phyloP scores from a whole-genome alignment of 805 yeast species.

The Jamesozyma rosinii region DNA sequence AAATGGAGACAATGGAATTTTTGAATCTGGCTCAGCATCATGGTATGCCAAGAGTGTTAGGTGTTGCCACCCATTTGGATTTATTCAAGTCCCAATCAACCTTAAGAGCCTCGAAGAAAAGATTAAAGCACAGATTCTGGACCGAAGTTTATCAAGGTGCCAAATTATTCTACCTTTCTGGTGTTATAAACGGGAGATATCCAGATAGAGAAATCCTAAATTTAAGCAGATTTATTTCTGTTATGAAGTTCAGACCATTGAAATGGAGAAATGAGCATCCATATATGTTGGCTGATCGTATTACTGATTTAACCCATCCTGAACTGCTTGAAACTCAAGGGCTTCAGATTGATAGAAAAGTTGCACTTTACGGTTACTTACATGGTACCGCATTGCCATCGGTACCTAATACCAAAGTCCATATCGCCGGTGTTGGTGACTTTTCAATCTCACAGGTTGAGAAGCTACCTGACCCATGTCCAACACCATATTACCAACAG shows the following conservation, averaged over 20 bases:
- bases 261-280: conserved; percentile 99
- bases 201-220: conserved; percentile 95
- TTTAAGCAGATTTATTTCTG: conserved; percentile 83
- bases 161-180: conserved; percentile 83
- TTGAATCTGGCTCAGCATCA: conserved; percentile 93
- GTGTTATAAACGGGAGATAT: conserved; percentile 93
- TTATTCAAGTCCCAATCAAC: conserved; percentile 84
- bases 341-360: conserved; percentile 76
- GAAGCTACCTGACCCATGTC: conserved; percentile 95
- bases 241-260: conserved; percentile 97
- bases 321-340: conserved; percentile 58
- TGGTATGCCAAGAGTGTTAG: conserved; percentile 96
- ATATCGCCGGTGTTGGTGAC: conserved; percentile 95
- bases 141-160: conserved; percentile 99
- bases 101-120: conserved; percentile 81
- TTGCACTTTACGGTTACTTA: conserved; percentile 87
- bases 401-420: conserved; percentile 60
- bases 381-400: conserved; percentile 84
- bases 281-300: conserved; percentile 79
- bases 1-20: conserved; percentile 99
- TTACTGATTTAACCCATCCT: conserved; percentile 93
- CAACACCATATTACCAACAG: conserved; percentile 89
- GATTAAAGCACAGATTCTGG: conserved; percentile 92
- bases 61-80: conserved; percentile 92
- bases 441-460: conserved; percentile 66